Percentiles rank a stretch among this genome's conserved stretches.
Conservation (phyloP, 1,284 basidiomycete genomes). For the Clitocybe nebularis region DNA sequence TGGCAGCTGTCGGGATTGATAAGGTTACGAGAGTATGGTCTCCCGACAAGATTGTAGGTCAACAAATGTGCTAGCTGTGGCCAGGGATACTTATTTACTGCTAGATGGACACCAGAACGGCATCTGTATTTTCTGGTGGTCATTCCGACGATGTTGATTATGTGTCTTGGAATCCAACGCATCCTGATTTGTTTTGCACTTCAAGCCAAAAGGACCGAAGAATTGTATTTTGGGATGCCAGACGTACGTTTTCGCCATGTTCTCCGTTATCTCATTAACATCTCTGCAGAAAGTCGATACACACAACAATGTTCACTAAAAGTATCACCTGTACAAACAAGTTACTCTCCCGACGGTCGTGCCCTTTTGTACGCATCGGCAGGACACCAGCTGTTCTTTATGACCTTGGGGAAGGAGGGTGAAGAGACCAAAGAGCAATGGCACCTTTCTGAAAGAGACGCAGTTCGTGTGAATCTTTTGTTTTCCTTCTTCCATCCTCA, state of each 20-base stretch:
- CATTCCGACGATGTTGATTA: conserved; percentile 74
- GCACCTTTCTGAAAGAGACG: conserved; percentile 48
- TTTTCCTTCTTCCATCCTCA: background rate
- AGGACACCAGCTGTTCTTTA: conserved; percentile 52
- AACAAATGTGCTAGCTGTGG: background rate
- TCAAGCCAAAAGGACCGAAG: conserved; percentile 69
- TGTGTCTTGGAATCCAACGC: conserved; percentile 76
- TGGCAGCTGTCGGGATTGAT: conserved; percentile 76
- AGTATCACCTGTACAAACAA: conserved; percentile 55
- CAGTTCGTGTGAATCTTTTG: conserved; percentile 21
- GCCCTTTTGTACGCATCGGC: conserved; percentile 60
- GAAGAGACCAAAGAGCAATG: conserved; percentile 61
- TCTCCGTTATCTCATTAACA: background rate
- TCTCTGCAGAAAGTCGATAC: conserved; percentile 57
- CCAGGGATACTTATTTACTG: conserved; percentile 1
- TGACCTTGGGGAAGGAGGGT: conserved; percentile 48
- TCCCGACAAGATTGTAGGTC: conserved; percentile 69
- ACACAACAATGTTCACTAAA: conserved; percentile 56
- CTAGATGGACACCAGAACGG: conserved; percentile 67
- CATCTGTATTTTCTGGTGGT: conserved; percentile 58
- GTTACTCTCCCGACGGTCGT: conserved; percentile 68
- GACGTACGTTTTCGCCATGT: conserved; percentile 46
- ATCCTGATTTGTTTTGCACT: conserved; percentile 75
- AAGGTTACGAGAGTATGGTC: conserved; percentile 70
- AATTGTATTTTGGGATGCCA: conserved; percentile 79